Conservation (phyloP, 2,329 filamentous ascomycete genomes). For the Cladophialophora immunda region DNA sequence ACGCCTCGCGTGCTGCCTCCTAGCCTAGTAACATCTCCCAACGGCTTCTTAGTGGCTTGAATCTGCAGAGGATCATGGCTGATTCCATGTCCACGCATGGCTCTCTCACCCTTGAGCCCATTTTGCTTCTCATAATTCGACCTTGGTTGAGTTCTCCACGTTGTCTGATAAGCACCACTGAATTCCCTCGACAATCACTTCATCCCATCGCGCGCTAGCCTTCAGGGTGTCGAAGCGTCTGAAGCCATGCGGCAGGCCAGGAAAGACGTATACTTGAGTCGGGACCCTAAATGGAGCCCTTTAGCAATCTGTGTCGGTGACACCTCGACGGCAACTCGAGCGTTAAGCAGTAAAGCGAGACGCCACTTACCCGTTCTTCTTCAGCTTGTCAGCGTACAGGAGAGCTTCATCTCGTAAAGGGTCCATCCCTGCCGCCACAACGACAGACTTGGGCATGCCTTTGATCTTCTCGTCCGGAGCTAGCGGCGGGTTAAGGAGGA, state of each 20-base stretch:
- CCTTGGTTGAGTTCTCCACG: neutral
- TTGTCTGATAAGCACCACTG: slow-evolving; percentile 26
- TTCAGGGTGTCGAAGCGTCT: slow-evolving; percentile 44
- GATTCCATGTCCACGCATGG: no score
- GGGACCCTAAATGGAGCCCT: no score
- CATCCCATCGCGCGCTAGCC: slow-evolving; percentile 44
- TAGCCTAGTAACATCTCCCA: no score
- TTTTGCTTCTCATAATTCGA: neutral
- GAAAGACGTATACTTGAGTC: slow-evolving; percentile 59
- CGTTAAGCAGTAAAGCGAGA: neutral
- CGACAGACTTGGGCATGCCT: slow-evolving; percentile 54
- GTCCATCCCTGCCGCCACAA: slow-evolving; percentile 53
- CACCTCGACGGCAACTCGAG: neutral
- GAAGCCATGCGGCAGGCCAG: slow-evolving; percentile 64
- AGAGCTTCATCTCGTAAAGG: slow-evolving; percentile 61
- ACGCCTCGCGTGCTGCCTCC: no score
- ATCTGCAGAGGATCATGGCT: no score
- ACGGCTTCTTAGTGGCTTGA: neutral
- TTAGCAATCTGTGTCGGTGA: no score
- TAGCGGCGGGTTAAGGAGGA: slow-evolving; percentile 52
- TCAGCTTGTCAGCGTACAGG: slow-evolving; percentile 52
- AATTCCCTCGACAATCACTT: slow-evolving; percentile 45
- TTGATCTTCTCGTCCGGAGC: slow-evolving; percentile 47
- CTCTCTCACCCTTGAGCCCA: neutral
- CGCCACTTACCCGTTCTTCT: slow-evolving; percentile 53